A percentile compares a stretch with the other conserved stretches of the same genome.
These are phyloP conservation scores for Aspergillus fumigatus DNA, from an alignment of 2,329 filamentous ascomycete genomes.

Conservation along the genomic window DNA sequence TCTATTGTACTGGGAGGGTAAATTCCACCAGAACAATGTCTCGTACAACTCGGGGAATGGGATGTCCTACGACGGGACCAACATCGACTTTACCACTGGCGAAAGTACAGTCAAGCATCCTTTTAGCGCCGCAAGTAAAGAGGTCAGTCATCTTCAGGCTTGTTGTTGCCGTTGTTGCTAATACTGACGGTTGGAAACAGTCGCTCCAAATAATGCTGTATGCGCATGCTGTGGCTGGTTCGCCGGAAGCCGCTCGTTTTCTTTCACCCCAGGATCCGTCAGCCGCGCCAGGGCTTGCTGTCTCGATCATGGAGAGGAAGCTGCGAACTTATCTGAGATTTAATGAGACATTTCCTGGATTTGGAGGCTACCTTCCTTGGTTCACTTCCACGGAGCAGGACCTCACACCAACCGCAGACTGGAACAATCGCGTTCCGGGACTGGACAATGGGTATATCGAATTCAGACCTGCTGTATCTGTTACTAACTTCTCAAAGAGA, in stretches of 20 bases:
- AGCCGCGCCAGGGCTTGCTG: conserved; percentile 20
- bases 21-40: conserved; percentile 41
- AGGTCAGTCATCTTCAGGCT: not conserved
- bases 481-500: not conserved
- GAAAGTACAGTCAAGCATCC: not conserved
- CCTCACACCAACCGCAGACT: not conserved
- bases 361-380: not conserved
- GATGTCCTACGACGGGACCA: conserved; percentile 33
- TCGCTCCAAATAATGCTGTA: conserved; percentile 41
- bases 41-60: conserved; percentile 41
- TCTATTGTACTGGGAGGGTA: conserved; percentile 43
- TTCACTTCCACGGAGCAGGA: not conserved
- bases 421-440: not conserved
- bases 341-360: not conserved
- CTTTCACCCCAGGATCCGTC: conserved; percentile 32
- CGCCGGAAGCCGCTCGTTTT: conserved; percentile 36
- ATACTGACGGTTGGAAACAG: not conserved
- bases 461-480: not conserved
- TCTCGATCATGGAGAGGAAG: not conserved
- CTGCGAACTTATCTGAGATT: not conserved
- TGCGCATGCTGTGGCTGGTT: conserved; percentile 38
- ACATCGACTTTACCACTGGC: conserved; percentile 32
- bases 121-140: not conserved
- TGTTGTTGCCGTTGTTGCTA: not conserved
- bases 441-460: not conserved